Evolutionary conservation across 495 filamentous ascomycete genomes (phyloP), one percentile per base, ranked within the genome.

Genomic region (Podospora sp.): DNA sequence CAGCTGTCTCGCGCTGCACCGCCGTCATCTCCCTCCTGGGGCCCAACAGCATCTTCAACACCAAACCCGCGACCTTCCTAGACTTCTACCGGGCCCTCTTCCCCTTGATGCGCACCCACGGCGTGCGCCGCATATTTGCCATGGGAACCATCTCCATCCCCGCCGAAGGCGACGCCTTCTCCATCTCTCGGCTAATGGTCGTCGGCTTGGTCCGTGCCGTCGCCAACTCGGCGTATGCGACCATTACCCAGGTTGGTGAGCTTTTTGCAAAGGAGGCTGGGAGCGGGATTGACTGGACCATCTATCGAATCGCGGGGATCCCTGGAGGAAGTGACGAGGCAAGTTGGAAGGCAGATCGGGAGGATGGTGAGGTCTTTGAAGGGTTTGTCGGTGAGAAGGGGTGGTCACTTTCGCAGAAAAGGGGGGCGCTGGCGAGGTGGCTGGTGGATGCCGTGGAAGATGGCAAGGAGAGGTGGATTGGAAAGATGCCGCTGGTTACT

Each of bases 21-120:
- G 22, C 46, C 35, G 26, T 73, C 20, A 40, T 73, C 63, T 73
- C 71, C 16, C 64, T 71, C 40, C 66, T 73, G 20, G 71, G 71
- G 9, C 71, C 66, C 59, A 49, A 53, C 50, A 14, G 11, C 50
- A n/a, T 60, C 6, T 18, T 18, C 56, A 8, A 9, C 4, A 2
- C 11, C 24, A 29, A 58, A 3, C 26, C 33, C 7, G 7, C 57
- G 2, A 27, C 35, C 35, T 69, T 33, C 46, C 22, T 55, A 14
- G 56, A 35, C 26, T 72, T 61, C 65, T 73, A 73, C 63, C 6
- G 55, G 1, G 2, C 46, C 14, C 35, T 57, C 7, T 50, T 70
- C 40, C 57, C 59, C 1, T 24, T 61, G 3, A 73, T 73, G 71
- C 55, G 64, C 11, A 26, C 68, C 49, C 68, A 73, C 59, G 62